Conservation (phyloP, 2,329 filamentous ascomycete genomes). For the Talaromyces rugulosus region DNA sequence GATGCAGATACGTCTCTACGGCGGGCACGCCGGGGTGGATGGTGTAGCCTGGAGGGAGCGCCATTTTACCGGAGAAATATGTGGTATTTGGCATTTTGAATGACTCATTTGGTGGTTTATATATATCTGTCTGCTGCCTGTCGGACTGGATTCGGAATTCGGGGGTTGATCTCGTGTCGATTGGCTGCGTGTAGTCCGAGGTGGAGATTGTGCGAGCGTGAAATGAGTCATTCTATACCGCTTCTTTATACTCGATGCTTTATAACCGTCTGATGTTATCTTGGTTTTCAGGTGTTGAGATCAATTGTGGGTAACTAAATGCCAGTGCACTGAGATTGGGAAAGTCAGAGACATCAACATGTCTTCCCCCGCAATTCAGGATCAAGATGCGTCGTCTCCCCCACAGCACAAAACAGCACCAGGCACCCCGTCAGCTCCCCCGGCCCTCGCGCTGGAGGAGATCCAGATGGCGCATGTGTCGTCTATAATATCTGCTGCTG, state of each 20-base stretch:
- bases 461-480: slow-evolving; percentile 17
- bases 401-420: neutral
- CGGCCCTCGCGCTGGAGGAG: neutral
- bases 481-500: slow-evolving; percentile 20
- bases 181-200: neutral
- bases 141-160: neutral
- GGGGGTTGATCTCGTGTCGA: neutral
- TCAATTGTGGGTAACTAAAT: no score
- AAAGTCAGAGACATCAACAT: neutral
- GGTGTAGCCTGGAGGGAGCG: slow-evolving; percentile 32
- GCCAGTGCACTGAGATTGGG: neutral
- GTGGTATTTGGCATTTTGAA: slow-evolving; percentile 2
- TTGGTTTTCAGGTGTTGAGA: no score
- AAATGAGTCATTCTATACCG: neutral
- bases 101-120: neutral
- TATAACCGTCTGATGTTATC: no score
- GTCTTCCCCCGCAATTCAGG: neutral
- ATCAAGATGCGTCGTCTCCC: neutral
- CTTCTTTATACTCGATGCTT: no score
- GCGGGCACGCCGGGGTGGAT: slow-evolving; percentile 33
- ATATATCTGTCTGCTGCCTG: neutral
- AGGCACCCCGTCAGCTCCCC: neutral
- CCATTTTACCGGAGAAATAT: neutral
- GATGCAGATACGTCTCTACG: slow-evolving; percentile 33
- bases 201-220: neutral